These are phyloP conservation scores for Funneliformis geosporum DNA, from an alignment of 192 early-diverging fungal genomes.

Conservation along the genomic window DNA sequence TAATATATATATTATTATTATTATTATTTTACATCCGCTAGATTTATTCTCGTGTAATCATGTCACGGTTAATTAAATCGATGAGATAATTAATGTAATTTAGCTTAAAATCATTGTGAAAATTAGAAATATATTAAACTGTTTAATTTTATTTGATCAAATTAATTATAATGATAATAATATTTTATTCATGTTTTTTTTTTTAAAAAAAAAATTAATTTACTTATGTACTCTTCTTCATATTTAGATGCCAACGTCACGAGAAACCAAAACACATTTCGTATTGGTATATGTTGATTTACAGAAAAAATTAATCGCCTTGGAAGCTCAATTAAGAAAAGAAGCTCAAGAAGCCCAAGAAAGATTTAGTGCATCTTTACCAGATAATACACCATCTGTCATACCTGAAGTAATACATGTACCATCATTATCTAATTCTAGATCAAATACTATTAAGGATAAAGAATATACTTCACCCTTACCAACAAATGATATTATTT, in stretches of 20 bases:
- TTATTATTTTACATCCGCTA: neutral
- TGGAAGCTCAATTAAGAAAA: constrained; percentile 13
- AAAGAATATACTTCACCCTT: neutral
- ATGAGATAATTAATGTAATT: too few relatives aligned
- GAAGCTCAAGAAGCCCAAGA: constrained; percentile 4
- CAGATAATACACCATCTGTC: constrained; percentile 18
- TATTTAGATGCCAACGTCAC: constrained; percentile 3
- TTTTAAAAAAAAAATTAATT: too few relatives aligned
- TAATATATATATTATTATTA: neutral
- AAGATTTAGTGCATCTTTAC: constrained; percentile 4
- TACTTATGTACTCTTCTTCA: neutral
- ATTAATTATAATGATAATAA: neutral
- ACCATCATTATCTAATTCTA: neutral
- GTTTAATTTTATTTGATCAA: neutral
- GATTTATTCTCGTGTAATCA: neutral
- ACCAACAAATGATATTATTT: neutral
- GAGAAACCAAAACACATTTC: constrained; percentile 21
- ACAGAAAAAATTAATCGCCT: constrained; percentile 9
- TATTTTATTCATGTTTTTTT: too few relatives aligned
- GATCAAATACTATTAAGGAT: neutral
- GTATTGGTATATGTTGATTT: constrained; percentile 22
- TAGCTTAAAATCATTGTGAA: too few relatives aligned
- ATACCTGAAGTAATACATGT: constrained; percentile 25
- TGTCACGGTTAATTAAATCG: too few relatives aligned
- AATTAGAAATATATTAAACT: neutral